These are phyloP conservation scores for Geosmithia flava DNA, from an alignment of 2,329 filamentous ascomycete genomes.

Conservation along the genomic window DNA sequence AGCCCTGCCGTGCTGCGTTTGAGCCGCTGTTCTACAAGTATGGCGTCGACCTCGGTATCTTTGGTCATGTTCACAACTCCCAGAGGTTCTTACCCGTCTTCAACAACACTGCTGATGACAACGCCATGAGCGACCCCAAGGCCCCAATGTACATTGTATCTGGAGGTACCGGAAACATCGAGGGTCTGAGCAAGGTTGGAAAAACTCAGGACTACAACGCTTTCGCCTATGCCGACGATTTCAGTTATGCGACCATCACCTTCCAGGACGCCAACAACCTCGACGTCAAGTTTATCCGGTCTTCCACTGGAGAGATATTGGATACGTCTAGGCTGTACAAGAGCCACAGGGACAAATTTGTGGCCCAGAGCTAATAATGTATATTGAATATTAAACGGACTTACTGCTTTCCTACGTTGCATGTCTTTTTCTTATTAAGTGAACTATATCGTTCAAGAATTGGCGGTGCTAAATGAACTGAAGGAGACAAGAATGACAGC, in stretches of 20 bases:
- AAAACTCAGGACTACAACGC: neutral
- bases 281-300: neutral
- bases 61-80: constrained; percentile 46
- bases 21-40: constrained; percentile 41
- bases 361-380: no score
- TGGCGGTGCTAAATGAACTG: no score
- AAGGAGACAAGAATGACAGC: no score
- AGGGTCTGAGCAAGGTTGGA: neutral
- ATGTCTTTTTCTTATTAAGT: no score
- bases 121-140: constrained; percentile 20
- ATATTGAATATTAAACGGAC: no score
- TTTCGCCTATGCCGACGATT: neutral
- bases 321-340: neutral
- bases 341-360: neutral
- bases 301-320: neutral
- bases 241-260: neutral
- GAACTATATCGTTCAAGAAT: no score
- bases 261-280: neutral
- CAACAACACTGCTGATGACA: constrained; percentile 20
- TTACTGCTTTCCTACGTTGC: no score
- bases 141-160: constrained; percentile 3
- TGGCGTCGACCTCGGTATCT: constrained; percentile 42
- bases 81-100: constrained; percentile 35
- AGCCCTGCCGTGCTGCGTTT: constrained; percentile 36
- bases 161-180: constrained; percentile 2